A percentile compares a stretch with the other conserved stretches of the same genome.
These are phyloP conservation scores for Vigna reflexopilosa DNA, from an alignment of 306 rosid genomes.

Conservation along the genomic window DNA sequence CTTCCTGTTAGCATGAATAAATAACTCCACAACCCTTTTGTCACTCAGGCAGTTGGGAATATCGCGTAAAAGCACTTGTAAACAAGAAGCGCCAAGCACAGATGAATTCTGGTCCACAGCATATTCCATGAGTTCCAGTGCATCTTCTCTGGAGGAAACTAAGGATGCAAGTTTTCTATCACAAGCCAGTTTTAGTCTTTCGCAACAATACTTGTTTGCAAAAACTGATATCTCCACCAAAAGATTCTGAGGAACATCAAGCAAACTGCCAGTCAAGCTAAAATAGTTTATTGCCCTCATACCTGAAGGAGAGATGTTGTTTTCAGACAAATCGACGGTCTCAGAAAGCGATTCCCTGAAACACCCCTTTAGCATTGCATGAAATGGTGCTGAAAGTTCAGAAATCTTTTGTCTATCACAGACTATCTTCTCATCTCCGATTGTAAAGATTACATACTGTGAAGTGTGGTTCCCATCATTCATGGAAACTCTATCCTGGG, in stretches of 20 bases:
- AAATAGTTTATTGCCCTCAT: conserved; percentile 77
- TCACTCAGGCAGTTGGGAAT: conserved; percentile 78
- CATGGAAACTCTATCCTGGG: conserved; percentile 57
- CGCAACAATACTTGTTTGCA: conserved; percentile 86
- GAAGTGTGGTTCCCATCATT: conserved; percentile 58
- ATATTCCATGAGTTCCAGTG: conserved; percentile 80
- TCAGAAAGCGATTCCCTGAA: conserved; percentile 82
- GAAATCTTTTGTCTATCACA: conserved; percentile 86
- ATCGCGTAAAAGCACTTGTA: conserved; percentile 79
- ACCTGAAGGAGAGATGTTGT: conserved; percentile 75
- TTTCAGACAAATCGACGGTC: conserved; percentile 80
- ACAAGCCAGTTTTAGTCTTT: conserved; percentile 77
- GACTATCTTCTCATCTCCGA: conserved; percentile 74
- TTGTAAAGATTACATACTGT: conserved; percentile 61
- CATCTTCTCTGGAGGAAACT: conserved; percentile 76
- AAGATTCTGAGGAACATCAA: conserved; percentile 67
- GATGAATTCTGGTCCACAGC: conserved; percentile 76
- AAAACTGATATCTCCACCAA: conserved; percentile 81
- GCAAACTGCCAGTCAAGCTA: conserved; percentile 63
- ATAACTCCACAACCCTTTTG: conserved; percentile 65
- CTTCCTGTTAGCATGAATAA: conserved; percentile 65
- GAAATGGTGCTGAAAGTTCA: conserved; percentile 83
- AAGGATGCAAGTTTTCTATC: conserved; percentile 80
- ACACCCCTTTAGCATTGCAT: conserved; percentile 85
- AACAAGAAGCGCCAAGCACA: conserved; percentile 80